These are phyloP conservation scores for Tuber melanosporum DNA, from an alignment of 495 filamentous ascomycete genomes.

Conservation along the genomic window DNA sequence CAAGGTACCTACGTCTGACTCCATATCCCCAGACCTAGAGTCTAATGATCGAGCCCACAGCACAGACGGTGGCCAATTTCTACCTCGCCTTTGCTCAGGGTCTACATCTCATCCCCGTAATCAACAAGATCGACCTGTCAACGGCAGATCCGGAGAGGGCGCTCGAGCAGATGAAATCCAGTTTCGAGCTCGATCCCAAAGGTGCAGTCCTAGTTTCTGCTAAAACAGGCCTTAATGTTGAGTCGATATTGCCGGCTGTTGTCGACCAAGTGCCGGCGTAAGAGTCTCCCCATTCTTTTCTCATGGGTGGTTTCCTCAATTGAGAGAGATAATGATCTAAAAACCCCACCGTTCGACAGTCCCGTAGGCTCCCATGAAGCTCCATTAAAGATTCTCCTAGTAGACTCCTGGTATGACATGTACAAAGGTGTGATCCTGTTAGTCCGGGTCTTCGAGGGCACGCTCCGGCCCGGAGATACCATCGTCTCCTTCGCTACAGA, in stretches of 20 bases:
- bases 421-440: conserved; percentile 91
- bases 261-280: conserved; percentile 74
- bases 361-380: conserved; percentile 47
- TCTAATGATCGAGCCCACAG: conserved; percentile 19
- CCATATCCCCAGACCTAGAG: conserved; percentile 1
- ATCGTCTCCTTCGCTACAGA: conserved; percentile 78
- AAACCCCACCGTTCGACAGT: conserved; percentile 38
- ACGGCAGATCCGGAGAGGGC: conserved; percentile 79
- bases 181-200: conserved; percentile 79
- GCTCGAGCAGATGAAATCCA: conserved; percentile 72
- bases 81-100: conserved; percentile 92
- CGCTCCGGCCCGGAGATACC: conserved; percentile 72
- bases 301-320: background rate
- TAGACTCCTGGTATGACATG: conserved; percentile 96
- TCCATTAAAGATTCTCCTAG: conserved; percentile 72
- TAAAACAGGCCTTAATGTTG: conserved; percentile 86
- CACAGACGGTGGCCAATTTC: conserved; percentile 75
- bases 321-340: background rate
- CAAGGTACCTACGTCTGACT: conserved; percentile 30
- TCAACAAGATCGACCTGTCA: conserved; percentile 93
- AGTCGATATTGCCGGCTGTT: conserved; percentile 70
- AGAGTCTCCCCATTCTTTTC: conserved; percentile 26
- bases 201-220: conserved; percentile 82
- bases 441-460: conserved; percentile 85
- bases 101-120: conserved; percentile 75